A percentile compares a stretch with the other conserved stretches of the same genome.
phyloP scores from a whole-genome alignment of 768 basidiomycete genomes.

The Leccinum disarticulatum region DNA sequence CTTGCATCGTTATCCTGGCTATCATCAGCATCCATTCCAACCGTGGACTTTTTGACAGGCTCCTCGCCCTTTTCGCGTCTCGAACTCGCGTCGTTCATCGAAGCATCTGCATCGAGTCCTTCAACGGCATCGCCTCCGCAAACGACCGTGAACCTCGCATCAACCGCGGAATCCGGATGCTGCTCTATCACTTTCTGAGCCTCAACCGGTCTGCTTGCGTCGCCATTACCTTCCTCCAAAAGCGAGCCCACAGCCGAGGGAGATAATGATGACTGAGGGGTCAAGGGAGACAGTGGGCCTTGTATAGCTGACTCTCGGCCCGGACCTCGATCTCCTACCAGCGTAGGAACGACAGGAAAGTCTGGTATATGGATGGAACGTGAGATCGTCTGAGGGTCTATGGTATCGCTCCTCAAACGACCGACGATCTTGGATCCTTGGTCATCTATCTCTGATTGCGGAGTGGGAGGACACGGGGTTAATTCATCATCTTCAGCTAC shows the following conservation, averaged over 20 bases:
- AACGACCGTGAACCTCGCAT: no score
- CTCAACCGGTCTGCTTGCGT: not conserved
- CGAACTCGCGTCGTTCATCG: not conserved
- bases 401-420: not conserved
- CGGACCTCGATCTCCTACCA: not conserved
- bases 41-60: not conserved
- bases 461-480: slow-evolving; percentile 9
- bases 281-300: slow-evolving; percentile 1
- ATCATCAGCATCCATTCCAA: not conserved
- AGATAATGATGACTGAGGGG: slow-evolving; percentile 3
- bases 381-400: not conserved
- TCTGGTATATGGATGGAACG: not conserved
- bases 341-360: slow-evolving; percentile 5
- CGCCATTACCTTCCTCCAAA: not conserved
- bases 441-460: not conserved
- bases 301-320: not conserved
- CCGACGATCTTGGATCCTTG: not conserved
- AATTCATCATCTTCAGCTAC: not conserved
- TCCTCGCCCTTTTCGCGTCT: not conserved
- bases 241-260: not conserved
- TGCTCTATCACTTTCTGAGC: not conserved
- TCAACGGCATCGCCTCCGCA: not conserved
- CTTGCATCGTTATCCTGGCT: not conserved
- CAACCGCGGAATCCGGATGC: not conserved
- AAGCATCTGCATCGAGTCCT: not conserved